These are phyloP conservation scores for Leptographium lundbergii DNA, from an alignment of 2,329 filamentous ascomycete genomes.

Conservation along the genomic window DNA sequence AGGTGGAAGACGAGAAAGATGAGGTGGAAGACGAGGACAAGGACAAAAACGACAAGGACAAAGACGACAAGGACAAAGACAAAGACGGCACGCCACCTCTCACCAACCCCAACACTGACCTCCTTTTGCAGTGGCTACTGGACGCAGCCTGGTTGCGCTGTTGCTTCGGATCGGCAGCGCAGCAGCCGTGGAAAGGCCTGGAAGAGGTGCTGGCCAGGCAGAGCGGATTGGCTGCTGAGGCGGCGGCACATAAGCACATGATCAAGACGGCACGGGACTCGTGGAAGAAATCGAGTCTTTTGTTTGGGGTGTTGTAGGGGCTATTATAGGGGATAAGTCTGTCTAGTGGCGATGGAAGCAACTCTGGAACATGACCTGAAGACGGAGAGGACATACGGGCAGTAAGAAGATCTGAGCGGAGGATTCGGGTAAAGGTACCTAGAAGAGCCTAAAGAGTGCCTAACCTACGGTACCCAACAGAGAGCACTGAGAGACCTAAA, in stretches of 20 bases:
- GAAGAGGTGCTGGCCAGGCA: conserved; percentile 31
- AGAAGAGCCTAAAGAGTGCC: too few species aligned
- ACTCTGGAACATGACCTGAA: too few species aligned
- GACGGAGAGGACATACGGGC: background rate
- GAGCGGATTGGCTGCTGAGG: conserved; percentile 24
- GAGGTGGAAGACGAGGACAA: conserved; percentile 8
- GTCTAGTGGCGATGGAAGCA: too few species aligned
- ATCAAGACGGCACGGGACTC: conserved; percentile 58
- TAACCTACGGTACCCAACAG: too few species aligned
- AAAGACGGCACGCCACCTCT: conserved; percentile 10
- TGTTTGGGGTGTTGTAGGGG: conserved; percentile 60
- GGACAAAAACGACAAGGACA: conserved; percentile 3
- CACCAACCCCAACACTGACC: conserved; percentile 23
- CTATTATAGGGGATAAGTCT: too few species aligned
- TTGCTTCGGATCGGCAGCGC: conserved; percentile 23
- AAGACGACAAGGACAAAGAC: conserved; percentile 11
- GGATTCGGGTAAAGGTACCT: too few species aligned
- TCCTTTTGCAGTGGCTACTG: conserved; percentile 48
- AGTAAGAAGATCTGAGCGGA: too few species aligned
- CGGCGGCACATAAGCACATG: conserved; percentile 36
- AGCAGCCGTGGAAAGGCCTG: conserved; percentile 20
- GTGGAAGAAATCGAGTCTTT: conserved; percentile 67
- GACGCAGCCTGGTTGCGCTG: conserved; percentile 40
- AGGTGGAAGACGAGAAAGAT: conserved; percentile 17
- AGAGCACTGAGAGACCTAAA: too few species aligned